Percentiles rank a stretch among this genome's conserved stretches.
Conservation (phyloP, 2,329 filamentous ascomycete species). For the Paecilomyces fulvus region DNA sequence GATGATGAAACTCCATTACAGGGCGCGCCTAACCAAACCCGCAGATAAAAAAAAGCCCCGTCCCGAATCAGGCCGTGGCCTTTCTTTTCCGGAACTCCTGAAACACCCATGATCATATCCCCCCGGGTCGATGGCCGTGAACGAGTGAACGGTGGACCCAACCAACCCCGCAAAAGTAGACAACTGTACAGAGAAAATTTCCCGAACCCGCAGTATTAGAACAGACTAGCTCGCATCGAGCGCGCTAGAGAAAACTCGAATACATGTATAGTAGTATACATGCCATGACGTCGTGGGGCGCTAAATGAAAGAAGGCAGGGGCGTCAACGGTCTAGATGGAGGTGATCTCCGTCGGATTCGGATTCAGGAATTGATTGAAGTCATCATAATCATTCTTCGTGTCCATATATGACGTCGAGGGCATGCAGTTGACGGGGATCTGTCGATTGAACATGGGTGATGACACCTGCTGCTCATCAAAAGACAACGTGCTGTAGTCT, state of each 20-base stretch:
- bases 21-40: background rate
- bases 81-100: background rate
- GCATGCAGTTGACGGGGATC: conserved; percentile 26
- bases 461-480: conserved; percentile 22
- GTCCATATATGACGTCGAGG: conserved; percentile 20
- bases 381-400: conserved; percentile 29
- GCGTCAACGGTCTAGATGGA: conserved; percentile 16
- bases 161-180: background rate
- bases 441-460: conserved; percentile 30
- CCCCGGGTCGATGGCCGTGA: background rate
- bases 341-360: conserved; percentile 29
- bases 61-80: background rate
- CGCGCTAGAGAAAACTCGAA: background rate
- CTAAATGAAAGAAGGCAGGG: background rate
- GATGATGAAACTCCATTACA: background rate
- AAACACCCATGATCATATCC: background rate
- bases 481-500: conserved; percentile 23
- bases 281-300: conserved; percentile 3
- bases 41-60: background rate
- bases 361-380: conserved; percentile 33
- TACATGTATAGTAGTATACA: conserved; percentile 1
- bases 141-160: background rate
- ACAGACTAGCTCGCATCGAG: background rate
- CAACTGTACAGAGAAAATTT: background rate
- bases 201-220: background rate